phyloP scores from a whole-genome alignment of 208 protist species.

The Angomonas deanei region DNA sequence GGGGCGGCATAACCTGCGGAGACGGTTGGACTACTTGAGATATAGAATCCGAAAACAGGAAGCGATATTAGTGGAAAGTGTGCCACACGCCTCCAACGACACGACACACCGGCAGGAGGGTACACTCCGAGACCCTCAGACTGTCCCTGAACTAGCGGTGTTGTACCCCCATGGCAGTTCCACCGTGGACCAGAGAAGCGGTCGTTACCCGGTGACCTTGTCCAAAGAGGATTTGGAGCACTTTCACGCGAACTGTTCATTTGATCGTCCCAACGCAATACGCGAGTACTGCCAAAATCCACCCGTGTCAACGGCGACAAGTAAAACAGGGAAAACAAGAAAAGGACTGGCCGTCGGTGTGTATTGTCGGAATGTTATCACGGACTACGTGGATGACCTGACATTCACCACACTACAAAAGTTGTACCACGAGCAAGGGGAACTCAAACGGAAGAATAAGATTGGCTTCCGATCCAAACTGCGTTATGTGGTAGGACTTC shows the following conservation, averaged over 20 bases:
- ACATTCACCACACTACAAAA: constrained; percentile 53
- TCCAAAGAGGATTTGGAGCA: not conserved
- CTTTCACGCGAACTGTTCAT: constrained; percentile 4
- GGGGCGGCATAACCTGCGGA: not conserved
- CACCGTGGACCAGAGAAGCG: constrained; percentile 28
- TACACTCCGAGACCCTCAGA: no score
- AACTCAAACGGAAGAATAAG: constrained; percentile 43
- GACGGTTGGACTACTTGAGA: not conserved
- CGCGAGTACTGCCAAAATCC: not conserved
- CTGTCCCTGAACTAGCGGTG: no score
- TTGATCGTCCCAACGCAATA: not conserved
- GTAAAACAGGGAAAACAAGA: not conserved
- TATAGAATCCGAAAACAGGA: not conserved
- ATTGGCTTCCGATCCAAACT: constrained; percentile 51
- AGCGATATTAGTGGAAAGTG: no score
- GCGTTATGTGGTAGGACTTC: constrained; percentile 57
- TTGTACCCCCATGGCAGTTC: no score
- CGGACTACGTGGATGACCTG: constrained; percentile 55
- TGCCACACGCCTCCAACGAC: no score
- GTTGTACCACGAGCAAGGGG: constrained; percentile 50
- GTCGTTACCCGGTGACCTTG: constrained; percentile 28
- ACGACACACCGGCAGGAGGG: no score
- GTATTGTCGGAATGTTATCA: constrained; percentile 47
- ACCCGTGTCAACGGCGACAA: not conserved
- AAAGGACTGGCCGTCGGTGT: constrained; percentile 20